Base-by-base conservation (phyloP, 805 yeast genomes). In the Metschnikowia aberdeeniae region DNA sequence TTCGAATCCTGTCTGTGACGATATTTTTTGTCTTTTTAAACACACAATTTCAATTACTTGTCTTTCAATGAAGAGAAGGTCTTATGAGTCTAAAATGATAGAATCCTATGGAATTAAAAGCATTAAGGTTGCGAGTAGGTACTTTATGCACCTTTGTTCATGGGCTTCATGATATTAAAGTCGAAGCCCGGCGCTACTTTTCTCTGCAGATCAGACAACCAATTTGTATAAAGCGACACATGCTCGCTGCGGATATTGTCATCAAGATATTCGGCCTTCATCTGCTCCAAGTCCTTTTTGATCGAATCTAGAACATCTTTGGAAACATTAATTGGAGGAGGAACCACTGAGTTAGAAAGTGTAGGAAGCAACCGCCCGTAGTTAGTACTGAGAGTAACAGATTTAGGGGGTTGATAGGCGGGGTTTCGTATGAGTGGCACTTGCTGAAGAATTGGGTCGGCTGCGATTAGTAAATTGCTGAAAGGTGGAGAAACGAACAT, bases 1-100 rank as follows among this genome's bases (percentile, higher is more conserved):
- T 88, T 88, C 96, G 96, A 88, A 88, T 88, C 96, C 95, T 88
- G 96, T 87, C 95, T 85, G 95, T 88, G 86, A 86, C 96, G 96
- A 17, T 10, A 36, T 11, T 37, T 44, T 46, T 42, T 47, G 42
- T 22, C 34, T 10, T 11, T 11, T n/a, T n/a, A n/a, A n/a, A n/a
- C 11, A 8, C 4, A 6, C 19, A 12, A 33, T n/a, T 12, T 17
- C 11, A 5, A 13, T 22, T 22, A 3, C 26, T 22, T 22, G 26
- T 22, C 26, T 3, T 22, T 2, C 6, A 22, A 7, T 22, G 26
- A 7, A 6, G 4, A 2, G 26, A 22, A 22, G 8, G 26, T 7
- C 26, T 22, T 1, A 4, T 2, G 26, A 22, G 26, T 6, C 26
- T 6, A 7, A 6, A 6, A 4, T 22, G 8, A 22, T 6, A 6